phyloP scores from a whole-genome alignment of 495 filamentous ascomycete genomes.

The Lophium mytilinum region DNA sequence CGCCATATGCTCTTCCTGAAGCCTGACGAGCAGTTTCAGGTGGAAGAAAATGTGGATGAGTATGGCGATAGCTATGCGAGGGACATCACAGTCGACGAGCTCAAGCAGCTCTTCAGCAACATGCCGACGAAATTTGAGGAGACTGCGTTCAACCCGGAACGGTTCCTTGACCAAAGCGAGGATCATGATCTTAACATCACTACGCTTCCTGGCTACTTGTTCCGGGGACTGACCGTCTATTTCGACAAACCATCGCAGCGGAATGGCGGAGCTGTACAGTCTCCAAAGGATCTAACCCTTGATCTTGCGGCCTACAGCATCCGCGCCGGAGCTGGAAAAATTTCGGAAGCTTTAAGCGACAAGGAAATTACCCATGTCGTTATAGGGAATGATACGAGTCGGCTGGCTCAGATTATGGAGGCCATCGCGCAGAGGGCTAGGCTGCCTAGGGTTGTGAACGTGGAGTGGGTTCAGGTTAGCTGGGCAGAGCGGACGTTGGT shows the following conservation, averaged over 20 bases:
- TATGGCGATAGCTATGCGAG: conserved; percentile 80
- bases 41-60: conserved; percentile 54
- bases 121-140: not conserved
- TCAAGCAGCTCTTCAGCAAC: conserved; percentile 33
- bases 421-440: conserved; percentile 33
- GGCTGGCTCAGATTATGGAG: conserved; percentile 39
- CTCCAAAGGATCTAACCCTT: not conserved
- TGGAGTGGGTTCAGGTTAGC: conserved; percentile 68
- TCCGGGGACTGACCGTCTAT: conserved; percentile 51
- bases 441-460: conserved; percentile 62
- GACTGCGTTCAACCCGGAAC: conserved; percentile 10
- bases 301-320: conserved; percentile 13
- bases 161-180: conserved; percentile 48
- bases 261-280: not conserved
- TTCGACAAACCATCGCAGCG: conserved; percentile 36
- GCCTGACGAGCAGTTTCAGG: conserved; percentile 37
- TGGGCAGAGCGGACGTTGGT: conserved; percentile 71
- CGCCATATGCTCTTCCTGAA: conserved; percentile 53
- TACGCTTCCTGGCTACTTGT: conserved; percentile 55
- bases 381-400: conserved; percentile 34
- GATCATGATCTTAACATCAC: conserved; percentile 45
- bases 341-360: conserved; percentile 40
- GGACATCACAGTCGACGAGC: conserved; percentile 57
- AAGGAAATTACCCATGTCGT: conserved; percentile 58
- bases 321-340: conserved; percentile 20